Base-by-base conservation (phyloP, 768 basidiomycete species). In the Infundibulicybe gibba region DNA sequence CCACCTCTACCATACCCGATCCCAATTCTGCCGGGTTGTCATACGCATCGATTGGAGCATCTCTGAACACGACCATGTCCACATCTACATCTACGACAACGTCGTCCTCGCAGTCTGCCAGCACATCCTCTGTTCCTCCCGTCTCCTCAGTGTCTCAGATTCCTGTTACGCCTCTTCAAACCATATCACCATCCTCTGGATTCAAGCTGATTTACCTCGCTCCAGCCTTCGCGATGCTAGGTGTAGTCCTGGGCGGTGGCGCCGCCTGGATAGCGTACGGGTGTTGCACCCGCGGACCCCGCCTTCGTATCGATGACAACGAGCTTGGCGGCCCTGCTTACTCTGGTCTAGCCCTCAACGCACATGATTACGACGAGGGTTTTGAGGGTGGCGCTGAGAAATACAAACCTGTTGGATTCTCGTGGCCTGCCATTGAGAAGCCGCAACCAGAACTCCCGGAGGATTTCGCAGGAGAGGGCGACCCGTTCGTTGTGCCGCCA, bases 191-290 rank as follows among this genome's bases (percentile, higher is more conserved):
- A 10, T n/a, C 32, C 15, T 47, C 39, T 13, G 37, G 43, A 5
- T 57, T 45, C 44, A 53, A 48, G 21, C 39, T 54, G 4, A 44
- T 49, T 2, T 58, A 65, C 38, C 52, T 72, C 14, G 47, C 65
- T 1, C 68, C 71, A 3, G 53, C 64, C 6, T 59, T 67, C 35
- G 66, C 56, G 4, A 48, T 62, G 25, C 45, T 67, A 6, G 67
- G 65, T 2, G 42, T 68, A 5, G 40, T 70, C 38, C 43, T 68
- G 25, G 60, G 66, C 5, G 60, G 58, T 6, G 35, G 66, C 5
- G 49, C 56, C 10, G 55, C 62, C 1, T 75, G 71, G 72, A 48
- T 69, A 14, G 42, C 62, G 2, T 72, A 69, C 38, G 65, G 68
- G 16, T 69, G 65, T 35, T 50, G 61, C 34, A 67, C 57, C 11